Evolutionary conservation across 768 basidiomycete species (phyloP).

Genomic region (Phylloporus sp.): DNA sequence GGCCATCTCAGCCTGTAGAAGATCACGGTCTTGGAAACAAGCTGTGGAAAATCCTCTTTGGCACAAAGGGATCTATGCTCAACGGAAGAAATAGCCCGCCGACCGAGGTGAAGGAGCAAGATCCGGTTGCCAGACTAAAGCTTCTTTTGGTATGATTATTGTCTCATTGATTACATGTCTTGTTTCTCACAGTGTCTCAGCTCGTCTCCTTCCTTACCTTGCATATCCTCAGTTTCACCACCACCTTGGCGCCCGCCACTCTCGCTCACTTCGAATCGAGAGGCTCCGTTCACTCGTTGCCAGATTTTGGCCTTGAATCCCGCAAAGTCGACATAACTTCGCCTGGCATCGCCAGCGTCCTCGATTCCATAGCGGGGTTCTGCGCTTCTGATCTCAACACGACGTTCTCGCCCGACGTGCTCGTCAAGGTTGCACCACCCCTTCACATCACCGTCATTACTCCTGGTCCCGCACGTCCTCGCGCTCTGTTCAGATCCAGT

Average conservation of each 20-base stretch:
- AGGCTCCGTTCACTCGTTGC: slow-evolving; percentile 9
- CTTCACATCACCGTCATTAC: slow-evolving; percentile 50
- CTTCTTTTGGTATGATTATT: slow-evolving; percentile 64
- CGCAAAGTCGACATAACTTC: slow-evolving; percentile 70
- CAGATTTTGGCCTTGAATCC: slow-evolving; percentile 20
- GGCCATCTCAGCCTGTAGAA: slow-evolving; percentile 20
- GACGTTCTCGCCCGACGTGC: slow-evolving; percentile 36
- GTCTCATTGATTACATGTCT: background rate
- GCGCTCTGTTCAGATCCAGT: slow-evolving; percentile 34
- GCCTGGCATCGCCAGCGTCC: slow-evolving; percentile 52
- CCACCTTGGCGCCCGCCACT: slow-evolving; percentile 76
- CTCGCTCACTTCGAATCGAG: slow-evolving; percentile 41
- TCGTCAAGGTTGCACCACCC: slow-evolving; percentile 63
- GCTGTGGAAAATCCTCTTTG: slow-evolving; percentile 34
- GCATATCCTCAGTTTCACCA: slow-evolving; percentile 89
- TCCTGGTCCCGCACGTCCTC: slow-evolving; percentile 28
- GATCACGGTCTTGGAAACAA: slow-evolving; percentile 16
- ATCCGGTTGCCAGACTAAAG: slow-evolving; percentile 85
- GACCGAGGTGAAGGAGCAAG: slow-evolving; percentile 52
- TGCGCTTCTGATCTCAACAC: slow-evolving; percentile 14
- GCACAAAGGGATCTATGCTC: slow-evolving; percentile 50
- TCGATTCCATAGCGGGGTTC: slow-evolving; percentile 52
- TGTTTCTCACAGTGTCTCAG: slow-evolving; percentile 30
- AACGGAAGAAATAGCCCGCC: slow-evolving; percentile 40
- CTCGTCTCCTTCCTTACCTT: slow-evolving; percentile 89